Conservation (phyloP, 2,329 filamentous ascomycete genomes). For the Neopestalotiopsis sp. region DNA sequence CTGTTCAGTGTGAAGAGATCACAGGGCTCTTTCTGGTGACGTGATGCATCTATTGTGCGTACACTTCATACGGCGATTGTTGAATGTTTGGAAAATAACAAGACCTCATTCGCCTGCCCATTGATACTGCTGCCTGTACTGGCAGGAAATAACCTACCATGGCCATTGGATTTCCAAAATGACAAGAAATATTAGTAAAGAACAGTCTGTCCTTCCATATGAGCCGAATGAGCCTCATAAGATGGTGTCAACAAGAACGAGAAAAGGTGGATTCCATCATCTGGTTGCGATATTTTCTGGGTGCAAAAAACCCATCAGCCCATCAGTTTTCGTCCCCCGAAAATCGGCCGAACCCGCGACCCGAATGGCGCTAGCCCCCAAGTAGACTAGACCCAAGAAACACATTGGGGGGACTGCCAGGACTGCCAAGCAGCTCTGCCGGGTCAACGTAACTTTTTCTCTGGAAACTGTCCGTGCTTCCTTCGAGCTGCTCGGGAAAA, state of each 20-base stretch:
- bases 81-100: background rate
- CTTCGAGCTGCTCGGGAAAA: background rate
- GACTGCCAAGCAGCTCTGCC: slow-evolving; percentile 3
- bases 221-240: background rate
- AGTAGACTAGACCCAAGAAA: background rate
- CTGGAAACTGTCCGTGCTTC: slow-evolving; percentile 4
- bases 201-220: background rate
- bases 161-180: background rate
- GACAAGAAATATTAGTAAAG: background rate
- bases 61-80: background rate
- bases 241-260: background rate
- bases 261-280: background rate
- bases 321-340: background rate
- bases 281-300: background rate
- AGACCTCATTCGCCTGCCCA: background rate
- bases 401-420: background rate
- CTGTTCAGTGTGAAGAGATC: background rate
- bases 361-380: background rate
- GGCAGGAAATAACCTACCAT: background rate
- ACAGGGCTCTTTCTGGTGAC: background rate
- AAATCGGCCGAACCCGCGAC: background rate
- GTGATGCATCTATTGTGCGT: background rate
- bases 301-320: background rate
- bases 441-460: slow-evolving; percentile 13
- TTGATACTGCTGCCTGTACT: background rate